Conservation (phyloP, 2,329 filamentous ascomycete genomes). For the Trichocomaceae sp. region DNA sequence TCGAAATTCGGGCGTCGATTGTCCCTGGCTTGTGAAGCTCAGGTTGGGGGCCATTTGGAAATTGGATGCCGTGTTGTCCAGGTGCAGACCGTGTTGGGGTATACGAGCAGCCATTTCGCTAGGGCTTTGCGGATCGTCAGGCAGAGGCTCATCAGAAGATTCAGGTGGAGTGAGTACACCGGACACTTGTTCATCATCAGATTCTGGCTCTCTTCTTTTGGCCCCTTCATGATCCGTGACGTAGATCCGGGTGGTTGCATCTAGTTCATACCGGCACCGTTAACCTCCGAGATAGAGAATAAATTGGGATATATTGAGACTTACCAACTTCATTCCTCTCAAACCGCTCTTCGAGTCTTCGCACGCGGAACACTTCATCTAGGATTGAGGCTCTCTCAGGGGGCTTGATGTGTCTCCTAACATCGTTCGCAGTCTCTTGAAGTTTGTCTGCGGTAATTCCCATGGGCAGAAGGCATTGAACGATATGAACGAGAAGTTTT, state of each 20-base stretch:
- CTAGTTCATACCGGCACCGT: constrained; percentile 15
- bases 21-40: constrained; percentile 21
- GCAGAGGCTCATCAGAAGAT: constrained; percentile 20
- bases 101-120: constrained; percentile 21
- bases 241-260: constrained; percentile 31
- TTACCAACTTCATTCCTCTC: constrained; percentile 37
- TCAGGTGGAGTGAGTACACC: constrained; percentile 12
- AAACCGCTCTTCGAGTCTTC: constrained; percentile 36
- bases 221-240: constrained; percentile 32
- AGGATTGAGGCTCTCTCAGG: constrained; percentile 29
- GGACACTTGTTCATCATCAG: constrained; percentile 24
- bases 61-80: constrained; percentile 17
- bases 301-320: constrained; percentile 11
- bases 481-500: constrained; percentile 35
- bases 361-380: constrained; percentile 36
- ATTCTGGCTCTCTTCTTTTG: constrained; percentile 24
- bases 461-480: constrained; percentile 31
- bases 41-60: constrained; percentile 28
- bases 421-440: constrained; percentile 35
- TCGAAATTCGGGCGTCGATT: constrained; percentile 18
- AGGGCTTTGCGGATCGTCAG: constrained; percentile 20
- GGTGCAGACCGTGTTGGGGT: constrained; percentile 16
- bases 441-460: constrained; percentile 35
- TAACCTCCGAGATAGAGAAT: not conserved
- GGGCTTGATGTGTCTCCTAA: constrained; percentile 32